Evolutionary conservation across 306 rosid genomes (phyloP), one percentile per base, ranked within the genome.

Genomic region (Ormosia emarginata): DNA sequence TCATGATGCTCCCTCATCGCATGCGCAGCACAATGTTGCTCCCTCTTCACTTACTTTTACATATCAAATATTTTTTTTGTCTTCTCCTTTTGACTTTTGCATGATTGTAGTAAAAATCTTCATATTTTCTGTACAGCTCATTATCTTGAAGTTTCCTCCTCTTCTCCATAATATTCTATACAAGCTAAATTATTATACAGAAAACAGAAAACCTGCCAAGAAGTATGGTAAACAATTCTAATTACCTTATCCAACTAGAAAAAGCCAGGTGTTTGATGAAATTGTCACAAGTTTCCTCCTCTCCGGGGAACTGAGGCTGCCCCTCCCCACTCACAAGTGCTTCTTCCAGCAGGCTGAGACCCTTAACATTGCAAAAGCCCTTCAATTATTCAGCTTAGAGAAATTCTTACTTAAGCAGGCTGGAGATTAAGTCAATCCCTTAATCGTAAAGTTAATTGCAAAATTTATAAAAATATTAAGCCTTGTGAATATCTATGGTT

Each of bases 61-160:
- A n/a, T 17, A 9, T 78, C 56, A 78, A 41, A 4, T 44, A 40
- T 30, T n/a, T 17, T 36, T 73, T 62, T 72, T 29, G 50, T 70
- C 59, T 52, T 40, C 12, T n/a, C n/a, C n/a, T 43, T 65, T 86
- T 91, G 86, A 84, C 90, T 81, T 80, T 5, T 84, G 78, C 59
- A 75, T 34, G 79, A 77, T 79, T 77, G 59, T 34, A 41, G 40
- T 69, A 73, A 84, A 83, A 84, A 83, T 78, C 78, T 82, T 44
- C 65, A 63, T 29, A 36, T 77, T 52, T 55, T 83, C 57, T 75
- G 75, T 71, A 75, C 86, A 85, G 79, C 83, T 84, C 85, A 82
- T 78, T 86, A 57, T 79, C 84, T 44, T 78, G 69, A 53, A 85
- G 84, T 4, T 71, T 84, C 82, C 64, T 77, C 67, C 77, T 75